Evolutionary conservation across 805 yeast genomes (phyloP), one percentile per base, ranked within the genome.

Genomic region (Schwanniomyces polymorphus): DNA sequence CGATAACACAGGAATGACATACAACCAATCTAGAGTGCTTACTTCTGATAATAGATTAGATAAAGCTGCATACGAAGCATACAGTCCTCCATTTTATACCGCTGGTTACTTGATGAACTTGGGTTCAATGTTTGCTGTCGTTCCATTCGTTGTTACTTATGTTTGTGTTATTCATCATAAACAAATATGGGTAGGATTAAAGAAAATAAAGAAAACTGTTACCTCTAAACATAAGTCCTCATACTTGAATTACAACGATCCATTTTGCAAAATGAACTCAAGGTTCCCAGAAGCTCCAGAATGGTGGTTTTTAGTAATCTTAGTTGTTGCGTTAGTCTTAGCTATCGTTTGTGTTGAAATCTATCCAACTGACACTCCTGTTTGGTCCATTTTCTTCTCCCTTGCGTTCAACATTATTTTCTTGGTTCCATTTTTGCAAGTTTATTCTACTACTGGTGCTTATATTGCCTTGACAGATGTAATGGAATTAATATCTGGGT

Each of bases 91-190:
- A 23, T 57, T 42, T 31, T 54, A 51, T 38, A 41, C 57, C 1
- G 61, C 61, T 25, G 58, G 52, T 4, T 44, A 49, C 18, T 35
- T 57, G 42, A 53, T 57, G 38, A 28, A 28, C 7, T 57, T 54
- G 38, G 59, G 58, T 10, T 44, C 59, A 5, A 34, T 40, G 9
- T 55, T 51, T 38, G 55, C 53, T 14, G 47, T 31, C 8, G 42
- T 44, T 35, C 46, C 44, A 50, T 46, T 63, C 25, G 68, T 68
- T 9, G 84, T 55, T 87, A 86, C 45, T 63, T 71, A 59, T 55
- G 72, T 69, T 63, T 76, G 85, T 6, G 67, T 86, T 44, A 72
- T 77, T 14, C 87, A 85, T 59, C 46, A 38, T 58, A 18, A 47
- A 53, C 25, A 74, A 68, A 56, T 14, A 69, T 27, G 28, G 38